Base-by-base conservation (phyloP, 2,329 filamentous ascomycete genomes). In the Xylaria sp. region DNA sequence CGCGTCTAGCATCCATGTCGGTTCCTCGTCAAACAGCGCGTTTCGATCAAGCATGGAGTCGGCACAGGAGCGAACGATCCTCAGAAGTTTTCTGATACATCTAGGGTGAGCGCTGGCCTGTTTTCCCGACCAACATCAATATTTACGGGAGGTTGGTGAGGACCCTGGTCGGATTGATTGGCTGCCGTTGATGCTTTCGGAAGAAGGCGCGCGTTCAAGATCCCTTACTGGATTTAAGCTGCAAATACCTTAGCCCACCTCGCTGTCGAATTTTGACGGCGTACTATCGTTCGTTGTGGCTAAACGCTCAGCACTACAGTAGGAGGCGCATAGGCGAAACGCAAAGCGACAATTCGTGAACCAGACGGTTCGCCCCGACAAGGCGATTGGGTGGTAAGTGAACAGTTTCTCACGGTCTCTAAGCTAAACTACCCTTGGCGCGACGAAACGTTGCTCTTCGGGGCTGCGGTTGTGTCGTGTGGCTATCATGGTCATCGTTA, bases 351-450 rank as follows among this genome's bases (percentile, higher is more conserved):
- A 52, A 28, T 54, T 47, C 23, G 46, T 47, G 49, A 62, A 49
- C 25, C 40, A 63, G 60, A 43, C 25, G 60, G 63, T 63, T 68
- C 70, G 71, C 72, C 72, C 57, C 55, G 65, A 58, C n/a, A 53
- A 54, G 68, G 45, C 65, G 72, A 73, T 73, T 72, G 71, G 71
- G 65, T 67, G 35, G 61, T 47, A 61, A 19, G 59, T 23, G 23
- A 55, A 46, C 23, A 42, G 19, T 42, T 15, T 40, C 45, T 14
- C 15, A 42, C 21, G 25, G 17, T 47, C 56, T 31, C 50, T 15
- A 37, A 19, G 37, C 56, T 15, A 46, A 37, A 47, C 51, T 40
- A 57, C 46, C 38, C 61, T 54, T 62, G 56, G 58, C 63, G 38
- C 50, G 42, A 37, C 35, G 28, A 21, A 25, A 37, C 42, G 31